Percentiles rank a stretch among this genome's conserved stretches.
phyloP scores from a whole-genome alignment of 148 eudicot species.

The Camellia japonica region DNA sequence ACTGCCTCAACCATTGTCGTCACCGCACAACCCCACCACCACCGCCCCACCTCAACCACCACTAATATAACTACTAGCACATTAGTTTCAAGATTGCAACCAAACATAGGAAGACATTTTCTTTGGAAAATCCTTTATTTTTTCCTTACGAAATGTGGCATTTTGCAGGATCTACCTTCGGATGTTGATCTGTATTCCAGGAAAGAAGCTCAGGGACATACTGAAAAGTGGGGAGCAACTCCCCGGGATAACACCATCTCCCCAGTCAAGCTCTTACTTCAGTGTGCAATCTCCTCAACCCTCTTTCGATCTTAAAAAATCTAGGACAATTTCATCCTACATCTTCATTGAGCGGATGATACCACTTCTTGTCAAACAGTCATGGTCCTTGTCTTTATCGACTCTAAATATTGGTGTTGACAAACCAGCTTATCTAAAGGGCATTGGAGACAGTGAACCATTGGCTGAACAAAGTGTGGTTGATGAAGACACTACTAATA shows the following conservation, averaged over 20 bases:
- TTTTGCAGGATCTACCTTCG: conserved; percentile 80
- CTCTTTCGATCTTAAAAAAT: conserved; percentile 50
- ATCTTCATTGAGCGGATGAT: conserved; percentile 64
- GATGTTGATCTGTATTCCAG: conserved; percentile 89
- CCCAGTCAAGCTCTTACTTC: conserved; percentile 57
- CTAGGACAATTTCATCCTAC: conserved; percentile 57
- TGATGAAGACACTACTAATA: conserved; percentile 19
- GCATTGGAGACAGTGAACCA: conserved; percentile 47
- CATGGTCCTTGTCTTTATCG: conserved; percentile 86
- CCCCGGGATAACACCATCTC: conserved; percentile 68
- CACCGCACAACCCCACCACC: no score
- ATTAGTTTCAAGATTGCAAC: no score
- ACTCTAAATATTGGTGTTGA: conserved; percentile 37
- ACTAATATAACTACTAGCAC: no score
- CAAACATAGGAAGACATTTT: no score
- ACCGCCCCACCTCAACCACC: no score
- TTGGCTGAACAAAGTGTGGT: conserved; percentile 36
- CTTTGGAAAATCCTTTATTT: not conserved
- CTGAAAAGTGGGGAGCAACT: conserved; percentile 58
- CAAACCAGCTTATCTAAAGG: conserved; percentile 38
- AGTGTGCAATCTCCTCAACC: conserved; percentile 57
- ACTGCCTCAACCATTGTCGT: no score
- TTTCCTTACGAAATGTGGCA: conserved; percentile 11
- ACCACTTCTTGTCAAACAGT: conserved; percentile 79
- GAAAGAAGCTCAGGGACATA: conserved; percentile 76